These are phyloP conservation scores for Alternaria alternata DNA, from an alignment of 2,329 filamentous ascomycete genomes.

Conservation along the genomic window DNA sequence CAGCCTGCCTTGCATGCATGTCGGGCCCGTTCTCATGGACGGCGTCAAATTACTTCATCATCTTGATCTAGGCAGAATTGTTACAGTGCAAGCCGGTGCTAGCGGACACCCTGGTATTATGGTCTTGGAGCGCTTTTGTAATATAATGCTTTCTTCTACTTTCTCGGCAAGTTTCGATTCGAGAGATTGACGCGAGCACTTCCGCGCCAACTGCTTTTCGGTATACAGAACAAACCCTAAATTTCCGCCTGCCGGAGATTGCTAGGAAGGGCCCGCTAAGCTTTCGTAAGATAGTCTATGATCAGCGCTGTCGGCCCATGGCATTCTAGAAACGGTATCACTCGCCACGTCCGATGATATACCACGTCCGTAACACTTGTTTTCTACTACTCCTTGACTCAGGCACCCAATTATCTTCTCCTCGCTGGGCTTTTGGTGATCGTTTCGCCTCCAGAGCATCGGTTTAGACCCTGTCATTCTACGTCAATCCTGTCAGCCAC, in stretches of 20 bases:
- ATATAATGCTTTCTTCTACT: constrained; percentile 1
- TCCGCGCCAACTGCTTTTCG: constrained; percentile 7
- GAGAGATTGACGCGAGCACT: constrained; percentile 6
- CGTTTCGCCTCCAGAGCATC: constrained; percentile 48
- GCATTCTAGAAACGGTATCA: constrained; percentile 46
- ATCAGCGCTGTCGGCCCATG: constrained; percentile 46
- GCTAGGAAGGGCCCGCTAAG: constrained; percentile 39
- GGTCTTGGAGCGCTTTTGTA: background rate
- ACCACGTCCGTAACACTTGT: constrained; percentile 31
- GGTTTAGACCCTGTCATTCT: constrained; percentile 42
- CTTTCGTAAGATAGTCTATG: constrained; percentile 37
- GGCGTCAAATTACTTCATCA: constrained; percentile 32
- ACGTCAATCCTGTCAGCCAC: constrained; percentile 43
- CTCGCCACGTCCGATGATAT: constrained; percentile 46
- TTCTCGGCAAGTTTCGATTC: constrained; percentile 7
- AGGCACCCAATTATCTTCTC: constrained; percentile 24
- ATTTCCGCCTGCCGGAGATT: constrained; percentile 17
- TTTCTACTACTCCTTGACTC: constrained; percentile 26
- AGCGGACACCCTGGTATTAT: constrained; percentile 4
- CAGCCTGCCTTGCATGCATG: constrained; percentile 18
- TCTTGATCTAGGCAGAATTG: constrained; percentile 13
- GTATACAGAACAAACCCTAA: constrained; percentile 15
- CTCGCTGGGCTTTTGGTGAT: constrained; percentile 33
- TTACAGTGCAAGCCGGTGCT: constrained; percentile 6
- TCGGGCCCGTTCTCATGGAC: constrained; percentile 15